Evolutionary conservation across 2,329 filamentous ascomycete genomes (phyloP), one percentile per base, ranked within the genome.

Genomic region (Onygena corvina): DNA sequence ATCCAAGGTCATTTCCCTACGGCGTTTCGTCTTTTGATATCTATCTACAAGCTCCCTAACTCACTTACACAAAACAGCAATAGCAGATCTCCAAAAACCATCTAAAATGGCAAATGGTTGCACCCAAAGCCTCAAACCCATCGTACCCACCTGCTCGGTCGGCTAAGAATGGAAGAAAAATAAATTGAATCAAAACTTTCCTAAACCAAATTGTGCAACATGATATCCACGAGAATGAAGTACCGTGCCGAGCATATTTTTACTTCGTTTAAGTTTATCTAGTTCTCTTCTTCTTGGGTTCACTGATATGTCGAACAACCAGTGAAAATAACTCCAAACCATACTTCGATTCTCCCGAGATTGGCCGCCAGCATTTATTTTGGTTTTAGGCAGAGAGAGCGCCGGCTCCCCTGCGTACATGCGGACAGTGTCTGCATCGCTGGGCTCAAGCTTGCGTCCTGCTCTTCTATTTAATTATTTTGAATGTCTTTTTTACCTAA

Each of bases 41-140:
- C 35, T 23, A 31, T 14, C 30, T 7, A 46, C 27, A 33, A 33
- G 30, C 11, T 14, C 21, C 21, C 20, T 16, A 42, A 25, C 38
- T 29, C 23, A 42, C 4, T 27, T 27, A 46, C 27, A 23, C 33
- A 46, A 50, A 50, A 54, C 57, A 75, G 71, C 59, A 74, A 72
- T 60, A 73, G 68, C 63, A 69, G 70, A 59, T 73, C 73, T 58
- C 72, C 73, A 59, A 73, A 69, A 59, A 68, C 73, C 58, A 75
- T 76, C 68, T 77, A 69, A 71, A 58, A 58, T 58, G 58, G 57
- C 14, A 31, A n/a, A 51, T 57, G 36, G 48, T 40, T 53, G 46
- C 52, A 55, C 51, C 53, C 58, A 59, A 55, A 61, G 52, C 57
- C 56, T 56, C 57, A 58, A 56, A 54, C 53, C 12, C 11, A 42